Evolutionary conservation across 805 yeast genomes (phyloP).

Genomic region (Yarrowia bubula): DNA sequence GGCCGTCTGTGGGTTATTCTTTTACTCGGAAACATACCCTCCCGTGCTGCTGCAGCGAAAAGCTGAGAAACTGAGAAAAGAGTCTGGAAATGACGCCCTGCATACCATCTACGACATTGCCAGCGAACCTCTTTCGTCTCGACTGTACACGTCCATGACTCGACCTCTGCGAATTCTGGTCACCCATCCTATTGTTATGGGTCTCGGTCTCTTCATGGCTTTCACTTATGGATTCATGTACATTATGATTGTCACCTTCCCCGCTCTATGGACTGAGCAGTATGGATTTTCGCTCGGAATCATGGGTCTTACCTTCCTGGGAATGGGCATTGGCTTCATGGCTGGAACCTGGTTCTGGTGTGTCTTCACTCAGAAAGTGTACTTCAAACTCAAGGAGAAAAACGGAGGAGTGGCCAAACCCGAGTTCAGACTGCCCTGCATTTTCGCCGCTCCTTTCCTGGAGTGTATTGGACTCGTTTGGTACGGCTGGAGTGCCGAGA

Average conservation of each 20-base stretch:
- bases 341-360: slow-evolving; percentile 54
- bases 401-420: slow-evolving; percentile 60
- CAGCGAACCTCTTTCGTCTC: slow-evolving; percentile 32
- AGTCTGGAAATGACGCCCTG: slow-evolving; percentile 54
- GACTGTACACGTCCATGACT: slow-evolving; percentile 47
- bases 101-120: slow-evolving; percentile 56
- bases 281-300: slow-evolving; percentile 52
- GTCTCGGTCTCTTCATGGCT: slow-evolving; percentile 63
- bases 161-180: slow-evolving; percentile 55
- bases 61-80: slow-evolving; percentile 49
- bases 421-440: slow-evolving; percentile 56
- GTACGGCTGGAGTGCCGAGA: slow-evolving; percentile 71
- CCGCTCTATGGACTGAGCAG: slow-evolving; percentile 47
- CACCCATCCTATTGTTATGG: slow-evolving; percentile 62
- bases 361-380: slow-evolving; percentile 44
- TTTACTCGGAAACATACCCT: slow-evolving; percentile 58
- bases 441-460: slow-evolving; percentile 50
- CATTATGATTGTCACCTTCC: slow-evolving; percentile 60
- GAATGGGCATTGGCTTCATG: slow-evolving; percentile 55
- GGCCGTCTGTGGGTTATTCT: slow-evolving; percentile 45
- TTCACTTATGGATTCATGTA: slow-evolving; percentile 66
- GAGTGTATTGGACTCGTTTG: slow-evolving; percentile 62
- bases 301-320: slow-evolving; percentile 58
- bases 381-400: slow-evolving; percentile 41
- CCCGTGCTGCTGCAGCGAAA: slow-evolving; percentile 51